Evolutionary conservation across 169 alveolate genomes (phyloP), one percentile per base, ranked within the genome.

Genomic region (Cryptosporidium felis): DNA sequence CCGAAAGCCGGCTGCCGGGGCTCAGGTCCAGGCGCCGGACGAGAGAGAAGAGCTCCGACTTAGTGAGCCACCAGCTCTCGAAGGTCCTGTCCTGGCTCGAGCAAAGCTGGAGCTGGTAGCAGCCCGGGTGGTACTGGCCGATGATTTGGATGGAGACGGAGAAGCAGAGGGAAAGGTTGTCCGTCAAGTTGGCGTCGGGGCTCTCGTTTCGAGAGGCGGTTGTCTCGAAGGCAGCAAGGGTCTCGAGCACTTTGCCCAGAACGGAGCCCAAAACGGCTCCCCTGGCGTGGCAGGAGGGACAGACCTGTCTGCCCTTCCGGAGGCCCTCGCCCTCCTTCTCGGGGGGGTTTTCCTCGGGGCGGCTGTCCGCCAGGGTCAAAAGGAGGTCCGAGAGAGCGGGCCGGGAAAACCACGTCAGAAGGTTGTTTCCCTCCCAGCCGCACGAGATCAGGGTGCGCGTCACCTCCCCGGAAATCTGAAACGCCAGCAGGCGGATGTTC

Each of bases 351-450:
- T 21, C 21, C 38, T 74, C 67, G 12, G 16, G 40, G 14, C n/a
- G 4, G 40, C 61, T 26, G 26, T 38, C 16, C 26, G 85, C 38
- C 23, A 74, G 10, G 34, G 67, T 23, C 26, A 74, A 36, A 5
- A 74, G 42, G 32, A 74, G 28, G 6, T 74, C 67, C 5, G 85
- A 49, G 12, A 74, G 44, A 38, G 58, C 85, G 14, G 85, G 85
- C 10, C 85, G 65, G 6, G 85, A 74, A 3, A 74, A 21, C 85
- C 85, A 74, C 3, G 85, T 38, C 16, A 56, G 18, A 12, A 53
- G 23, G 56, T 74, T 56, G 23, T 53, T 16, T 14, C 36, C 61
- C n/a, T 18, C 41, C 85, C 85, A 74, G 41, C 26, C 42, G 12
- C 74, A 53, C 34, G 28, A 36, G 0, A 74, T 56, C 56, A 74